A percentile compares a stretch with the other conserved stretches of the same genome.
Conservation (phyloP, 179 eudicot species). For the Vitellaria paradoxa region DNA sequence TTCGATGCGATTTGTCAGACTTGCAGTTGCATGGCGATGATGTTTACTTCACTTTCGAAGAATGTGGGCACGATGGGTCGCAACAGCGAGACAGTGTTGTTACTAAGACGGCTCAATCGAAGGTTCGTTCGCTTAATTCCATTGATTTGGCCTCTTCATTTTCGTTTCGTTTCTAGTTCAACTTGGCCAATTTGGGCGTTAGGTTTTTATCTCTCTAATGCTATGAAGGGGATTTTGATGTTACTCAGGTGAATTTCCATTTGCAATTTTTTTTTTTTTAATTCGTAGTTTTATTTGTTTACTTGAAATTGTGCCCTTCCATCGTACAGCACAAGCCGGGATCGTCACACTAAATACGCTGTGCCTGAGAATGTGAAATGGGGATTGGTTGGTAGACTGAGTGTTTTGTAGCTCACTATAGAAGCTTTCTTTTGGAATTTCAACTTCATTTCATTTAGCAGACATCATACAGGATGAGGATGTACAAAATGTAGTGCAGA, state of each 20-base stretch:
- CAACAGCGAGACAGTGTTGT: constrained; percentile 24
- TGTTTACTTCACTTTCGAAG: constrained; percentile 77
- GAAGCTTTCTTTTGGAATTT: neutral
- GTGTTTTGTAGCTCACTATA: neutral
- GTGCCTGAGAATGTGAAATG: neutral
- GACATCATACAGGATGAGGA: neutral
- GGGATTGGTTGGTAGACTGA: neutral
- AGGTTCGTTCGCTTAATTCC: constrained; percentile 30
- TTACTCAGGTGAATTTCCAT: neutral
- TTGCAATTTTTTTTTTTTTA: neutral
- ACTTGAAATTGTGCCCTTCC: neutral
- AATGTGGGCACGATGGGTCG: constrained; percentile 36
- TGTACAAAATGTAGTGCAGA: neutral
- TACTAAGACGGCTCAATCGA: constrained; percentile 27
- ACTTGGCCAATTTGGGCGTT: neutral
- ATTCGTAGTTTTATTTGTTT: neutral
- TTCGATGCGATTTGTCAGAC: constrained; percentile 38
- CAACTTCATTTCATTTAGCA: neutral
- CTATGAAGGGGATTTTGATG: neutral
- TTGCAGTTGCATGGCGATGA: constrained; percentile 96
- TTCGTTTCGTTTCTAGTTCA: neutral
- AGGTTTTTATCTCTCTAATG: neutral
- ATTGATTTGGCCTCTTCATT: no score
- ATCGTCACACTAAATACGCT: neutral
- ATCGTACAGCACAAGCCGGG: neutral